These are phyloP conservation scores for Rubia peregrina DNA, from an alignment of 305 asterid genomes.

Conservation along the genomic window DNA sequence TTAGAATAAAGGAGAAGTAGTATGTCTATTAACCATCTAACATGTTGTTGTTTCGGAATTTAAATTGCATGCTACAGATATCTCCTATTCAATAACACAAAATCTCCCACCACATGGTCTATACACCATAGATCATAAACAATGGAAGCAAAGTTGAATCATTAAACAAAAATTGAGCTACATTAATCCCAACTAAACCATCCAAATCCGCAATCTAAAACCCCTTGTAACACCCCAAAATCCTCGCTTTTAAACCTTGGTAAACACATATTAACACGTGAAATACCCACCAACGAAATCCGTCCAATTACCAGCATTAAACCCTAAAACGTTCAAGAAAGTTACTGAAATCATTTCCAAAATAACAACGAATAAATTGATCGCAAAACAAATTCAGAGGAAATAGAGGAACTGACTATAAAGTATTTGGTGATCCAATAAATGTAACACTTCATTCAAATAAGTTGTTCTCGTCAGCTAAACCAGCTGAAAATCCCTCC, in stretches of 20 bases:
- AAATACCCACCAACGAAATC: background rate
- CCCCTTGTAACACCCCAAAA: background rate
- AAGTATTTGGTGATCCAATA: constrained; percentile 95
- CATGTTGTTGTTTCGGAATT: no score
- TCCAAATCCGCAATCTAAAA: background rate
- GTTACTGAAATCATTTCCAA: background rate
- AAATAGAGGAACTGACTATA: constrained; percentile 51
- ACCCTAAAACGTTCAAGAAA: constrained; percentile 8
- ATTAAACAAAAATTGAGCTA: background rate
- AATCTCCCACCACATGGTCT: background rate
- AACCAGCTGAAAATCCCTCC: constrained; percentile 97
- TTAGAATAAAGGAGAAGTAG: no score
- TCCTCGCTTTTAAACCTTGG: background rate
- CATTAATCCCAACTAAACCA: background rate
- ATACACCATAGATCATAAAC: background rate
- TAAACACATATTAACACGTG: background rate
- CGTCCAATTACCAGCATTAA: constrained; percentile 7
- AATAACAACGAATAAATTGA: constrained; percentile 9
- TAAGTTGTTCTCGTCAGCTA: constrained; percentile 68
- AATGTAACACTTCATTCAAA: constrained; percentile 97
- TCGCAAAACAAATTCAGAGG: constrained; percentile 15
- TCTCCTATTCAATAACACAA: background rate
- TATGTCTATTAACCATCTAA: no score
- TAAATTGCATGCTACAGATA: no score
- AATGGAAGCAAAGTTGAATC: background rate